Base-by-base conservation (phyloP, 2,329 filamentous ascomycete genomes). In the Aspergillus sp. region DNA sequence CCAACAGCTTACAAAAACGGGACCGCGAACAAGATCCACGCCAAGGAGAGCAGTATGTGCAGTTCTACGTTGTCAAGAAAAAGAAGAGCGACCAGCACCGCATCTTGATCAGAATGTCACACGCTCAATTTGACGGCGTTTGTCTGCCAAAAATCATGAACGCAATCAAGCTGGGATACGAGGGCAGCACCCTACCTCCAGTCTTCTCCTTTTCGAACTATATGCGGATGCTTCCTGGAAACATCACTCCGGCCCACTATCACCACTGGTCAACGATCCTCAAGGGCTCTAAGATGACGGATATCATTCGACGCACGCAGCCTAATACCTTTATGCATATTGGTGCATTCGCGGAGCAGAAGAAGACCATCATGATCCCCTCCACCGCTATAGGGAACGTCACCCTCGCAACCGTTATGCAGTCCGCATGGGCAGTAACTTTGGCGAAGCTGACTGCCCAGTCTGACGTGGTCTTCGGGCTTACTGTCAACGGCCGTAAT, bases 81-180 rank as follows among this genome's bases (percentile, higher is more conserved):
- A 72, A 71, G 57, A 66, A 68, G 11, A 76, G 74, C 21, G 69
- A 78, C 10, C 72, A 76, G 5, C 79, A 80, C 49, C 82, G 89
- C 13, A 76, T 84, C 36, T 68, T 76, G 60, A 81, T 88, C 70
- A 83, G 87, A 58, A 82, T 90, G 58, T 89, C 87, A 0, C 88
- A 90, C 71, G 85, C 87, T 0, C 87, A 90, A 65, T 90, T 89
- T 68, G 88, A 90, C 64, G 88, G 88, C 63, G 86, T 90, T 21
- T 89, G 84, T 64, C 80, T 90, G 8, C 84, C 86, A 0, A 76
- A 81, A n/a, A 81, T 89, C 19, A 81, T 89, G 59, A 80, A 80
- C 17, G 85, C 88, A 67, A 82, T 90, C 42, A 84, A 83, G 3
- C 79, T 81, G 0, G 77, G 88, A 5, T 87, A 83, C 53, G 69